These are phyloP conservation scores for Pseudogymnoascus sp. DNA, from an alignment of 2,329 filamentous ascomycete genomes.

Conservation along the genomic window DNA sequence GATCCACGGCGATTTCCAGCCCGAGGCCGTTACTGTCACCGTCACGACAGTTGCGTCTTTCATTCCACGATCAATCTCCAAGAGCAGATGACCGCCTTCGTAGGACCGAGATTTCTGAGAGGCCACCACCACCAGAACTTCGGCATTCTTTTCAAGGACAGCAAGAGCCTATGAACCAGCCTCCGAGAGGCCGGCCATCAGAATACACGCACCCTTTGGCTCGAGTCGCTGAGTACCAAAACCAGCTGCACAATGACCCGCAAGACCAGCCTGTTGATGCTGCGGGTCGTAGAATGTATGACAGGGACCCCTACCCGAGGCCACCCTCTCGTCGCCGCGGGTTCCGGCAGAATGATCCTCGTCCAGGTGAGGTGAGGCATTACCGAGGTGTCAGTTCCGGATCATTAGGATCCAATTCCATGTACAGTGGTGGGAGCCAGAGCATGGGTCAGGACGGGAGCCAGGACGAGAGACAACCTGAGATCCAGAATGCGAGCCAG, in stretches of 20 bases:
- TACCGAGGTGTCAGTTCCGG: background rate
- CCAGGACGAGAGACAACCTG: background rate
- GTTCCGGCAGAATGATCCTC: background rate
- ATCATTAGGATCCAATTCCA: background rate
- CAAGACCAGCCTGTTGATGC: background rate
- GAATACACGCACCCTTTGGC: background rate
- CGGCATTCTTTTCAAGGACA: background rate
- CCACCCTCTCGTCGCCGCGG: background rate
- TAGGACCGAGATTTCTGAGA: background rate
- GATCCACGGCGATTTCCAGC: background rate
- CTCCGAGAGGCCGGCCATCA: background rate
- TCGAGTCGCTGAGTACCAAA: background rate
- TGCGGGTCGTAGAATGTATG: background rate
- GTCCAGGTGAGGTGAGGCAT: background rate
- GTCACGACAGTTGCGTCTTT: background rate
- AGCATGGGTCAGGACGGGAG: background rate
- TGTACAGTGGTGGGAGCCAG: background rate
- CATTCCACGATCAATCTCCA: background rate
- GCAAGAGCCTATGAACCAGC: background rate
- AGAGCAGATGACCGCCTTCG: background rate
- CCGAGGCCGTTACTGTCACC: background rate
- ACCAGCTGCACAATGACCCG: background rate
- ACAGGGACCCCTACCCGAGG: background rate
- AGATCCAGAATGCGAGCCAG: background rate
- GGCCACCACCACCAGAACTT: background rate